A percentile compares a stretch with the other conserved stretches of the same genome.
Evolutionary conservation across 2,329 filamentous ascomycete genomes (phyloP).

Genomic region (Sporothrix inflata): DNA sequence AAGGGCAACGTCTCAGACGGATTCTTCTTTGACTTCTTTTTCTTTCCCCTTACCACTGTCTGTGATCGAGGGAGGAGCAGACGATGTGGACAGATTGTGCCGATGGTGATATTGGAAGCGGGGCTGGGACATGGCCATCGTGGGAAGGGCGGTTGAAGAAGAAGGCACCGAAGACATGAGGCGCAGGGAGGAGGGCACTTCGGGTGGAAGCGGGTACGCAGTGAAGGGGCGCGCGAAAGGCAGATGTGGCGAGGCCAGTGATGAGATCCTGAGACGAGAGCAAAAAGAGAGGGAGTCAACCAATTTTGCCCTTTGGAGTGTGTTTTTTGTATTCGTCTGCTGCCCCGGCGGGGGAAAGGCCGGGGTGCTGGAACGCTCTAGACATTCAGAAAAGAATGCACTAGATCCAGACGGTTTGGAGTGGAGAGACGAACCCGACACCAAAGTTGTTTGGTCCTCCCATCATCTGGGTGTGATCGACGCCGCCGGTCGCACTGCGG

Average conservation of each 20-base stretch:
- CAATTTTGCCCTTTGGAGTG: slow-evolving; percentile 42
- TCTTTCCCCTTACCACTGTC: slow-evolving; percentile 43
- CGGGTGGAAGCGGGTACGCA: slow-evolving; percentile 50
- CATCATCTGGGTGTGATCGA: slow-evolving; percentile 50
- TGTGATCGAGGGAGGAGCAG: slow-evolving; percentile 41
- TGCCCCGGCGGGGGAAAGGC: slow-evolving; percentile 19
- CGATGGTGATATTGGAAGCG: slow-evolving; percentile 44
- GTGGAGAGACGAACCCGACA: slow-evolving; percentile 66
- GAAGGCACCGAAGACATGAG: slow-evolving; percentile 40
- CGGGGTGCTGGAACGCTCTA: slow-evolving; percentile 37
- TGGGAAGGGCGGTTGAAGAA: slow-evolving; percentile 47
- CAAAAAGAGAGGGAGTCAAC: slow-evolving; percentile 42
- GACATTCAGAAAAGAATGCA: slow-evolving; percentile 14
- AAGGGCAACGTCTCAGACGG: slow-evolving; percentile 25
- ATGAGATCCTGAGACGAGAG: slow-evolving; percentile 43
- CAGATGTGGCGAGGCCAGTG: slow-evolving; percentile 29
- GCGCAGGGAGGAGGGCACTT: slow-evolving; percentile 42
- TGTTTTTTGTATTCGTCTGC: slow-evolving; percentile 20
- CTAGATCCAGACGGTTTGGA: slow-evolving; percentile 65
- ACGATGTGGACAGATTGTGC: slow-evolving; percentile 45
- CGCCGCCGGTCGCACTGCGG: slow-evolving; percentile 33
- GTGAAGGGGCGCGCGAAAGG: slow-evolving; percentile 26
- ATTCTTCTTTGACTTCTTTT: slow-evolving; percentile 35
- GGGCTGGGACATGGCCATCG: slow-evolving; percentile 43
- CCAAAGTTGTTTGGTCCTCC: slow-evolving; percentile 53